A percentile compares a stretch with the other conserved stretches of the same genome.
These are phyloP conservation scores for Sarocladium kiliense DNA, from an alignment of 2,329 filamentous ascomycete genomes.

Conservation along the genomic window DNA sequence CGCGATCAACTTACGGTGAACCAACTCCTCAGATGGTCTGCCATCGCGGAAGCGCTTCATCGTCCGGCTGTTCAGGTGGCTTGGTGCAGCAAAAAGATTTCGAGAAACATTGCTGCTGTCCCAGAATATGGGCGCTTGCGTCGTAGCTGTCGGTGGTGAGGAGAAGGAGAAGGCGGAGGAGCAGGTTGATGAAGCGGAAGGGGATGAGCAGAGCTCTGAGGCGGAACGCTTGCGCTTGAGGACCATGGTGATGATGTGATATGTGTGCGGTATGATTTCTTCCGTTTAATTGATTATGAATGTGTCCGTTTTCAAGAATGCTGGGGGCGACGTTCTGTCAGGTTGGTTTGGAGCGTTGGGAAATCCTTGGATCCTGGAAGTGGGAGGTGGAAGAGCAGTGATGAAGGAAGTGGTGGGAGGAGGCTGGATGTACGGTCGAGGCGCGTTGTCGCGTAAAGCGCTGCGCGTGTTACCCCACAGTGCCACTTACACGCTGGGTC, in stretches of 20 bases:
- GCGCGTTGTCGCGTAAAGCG: neutral
- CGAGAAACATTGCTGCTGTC: slow-evolving; percentile 21
- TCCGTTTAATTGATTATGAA: too few species aligned
- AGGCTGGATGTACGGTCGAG: neutral
- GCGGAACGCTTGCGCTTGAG: slow-evolving; percentile 62
- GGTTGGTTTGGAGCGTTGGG: too few species aligned
- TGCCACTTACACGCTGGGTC: neutral
- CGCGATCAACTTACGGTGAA: slow-evolving; percentile 45
- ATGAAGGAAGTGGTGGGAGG: slow-evolving; percentile 1
- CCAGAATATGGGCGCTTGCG: slow-evolving; percentile 10
- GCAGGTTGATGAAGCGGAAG: slow-evolving; percentile 27
- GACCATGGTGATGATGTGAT: slow-evolving; percentile 33
- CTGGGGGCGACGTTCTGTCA: too few species aligned
- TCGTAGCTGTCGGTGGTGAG: slow-evolving; percentile 29
- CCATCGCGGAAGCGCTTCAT: slow-evolving; percentile 56
- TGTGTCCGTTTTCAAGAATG: too few species aligned
- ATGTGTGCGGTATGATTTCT: too few species aligned
- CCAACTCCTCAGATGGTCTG: slow-evolving; percentile 49
- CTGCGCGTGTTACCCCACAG: neutral
- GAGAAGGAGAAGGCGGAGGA: slow-evolving; percentile 36
- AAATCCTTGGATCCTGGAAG: neutral
- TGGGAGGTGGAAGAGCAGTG: neutral
- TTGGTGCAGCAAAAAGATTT: slow-evolving; percentile 19
- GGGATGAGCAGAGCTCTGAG: slow-evolving; percentile 47
- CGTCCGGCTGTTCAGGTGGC: slow-evolving; percentile 51